Base-by-base conservation (phyloP, 2,329 filamentous ascomycete genomes). In the Penicillium sp. region DNA sequence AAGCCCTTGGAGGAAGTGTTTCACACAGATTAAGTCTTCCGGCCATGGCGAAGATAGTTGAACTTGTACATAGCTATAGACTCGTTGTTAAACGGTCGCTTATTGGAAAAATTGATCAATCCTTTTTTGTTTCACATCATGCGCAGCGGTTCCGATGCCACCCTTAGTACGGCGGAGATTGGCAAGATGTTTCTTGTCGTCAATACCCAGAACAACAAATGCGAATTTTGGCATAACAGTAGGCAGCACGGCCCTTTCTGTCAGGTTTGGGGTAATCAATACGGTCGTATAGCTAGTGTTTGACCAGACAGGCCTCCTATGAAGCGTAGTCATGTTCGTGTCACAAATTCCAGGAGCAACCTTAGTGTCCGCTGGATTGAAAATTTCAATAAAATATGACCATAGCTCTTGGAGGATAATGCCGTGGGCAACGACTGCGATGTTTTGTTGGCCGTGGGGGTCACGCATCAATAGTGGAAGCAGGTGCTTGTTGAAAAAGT, bases 391-490 rank as follows among this genome's bases (percentile, higher is more conserved):
- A 14, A 96, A 71, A 13, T 81, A 79, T 53, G 81, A 80, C 81
- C 89, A 87, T 0, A 96, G 73, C 32, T 85, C 81, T 2, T 84
- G 85, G 2, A 96, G 81, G 39, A 96, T 85, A 58, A 96, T 87
- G 16, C 92, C 92, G 67, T 97, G 92, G 2, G 92, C 88, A 3
- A 96, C 89, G 8, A 96, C 76, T 2, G 85, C 86, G 10, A 93
- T 76, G 2, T 78, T 75, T 7, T 71, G 66, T 11, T 3, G 14
- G 20, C 78, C 70, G 10, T 65, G 56, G 48, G 2, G 61, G 0
- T 69, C 61, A 11, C 72, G 61, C 11, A 76, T 61, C 16, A 88
- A 56, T 4, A 89, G 58, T 10, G 86, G 86, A 5, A 83, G 62
- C 1, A 96, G 74, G 66, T 88, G 78, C 9, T 78, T 71, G 54